Base-by-base conservation (phyloP, 805 yeast species). In the Schizosaccharomyces lindneri region DNA sequence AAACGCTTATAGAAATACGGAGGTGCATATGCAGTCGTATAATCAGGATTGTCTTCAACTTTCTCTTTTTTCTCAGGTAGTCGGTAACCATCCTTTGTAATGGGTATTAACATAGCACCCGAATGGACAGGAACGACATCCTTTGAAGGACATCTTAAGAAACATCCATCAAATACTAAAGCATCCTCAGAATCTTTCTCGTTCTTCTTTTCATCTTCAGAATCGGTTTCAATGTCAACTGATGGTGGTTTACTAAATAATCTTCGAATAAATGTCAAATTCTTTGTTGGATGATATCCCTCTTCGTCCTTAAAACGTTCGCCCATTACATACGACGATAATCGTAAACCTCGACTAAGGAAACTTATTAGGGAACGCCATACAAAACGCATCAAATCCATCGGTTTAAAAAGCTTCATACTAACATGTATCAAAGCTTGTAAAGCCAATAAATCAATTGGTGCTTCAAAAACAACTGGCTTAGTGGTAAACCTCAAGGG, bases 1-100 rank as follows among this genome's bases (percentile, higher is more conserved):
- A 87, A 76, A 63, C 96, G 76, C 1, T 67, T 41, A 61, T 81
- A 76, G 70, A 90, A 86, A 60, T 77, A 66, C 1, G 95, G 95
- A 4, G 99, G 97, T 57, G 87, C 76, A 72, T 89, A 94, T 2
- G 89, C 96, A 36, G 89, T 79, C 1, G 79, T 76, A 70, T 89
- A 87, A 1, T 71, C 70, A 62, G 74, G 73, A 32, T 74, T 72
- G 31, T 73, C 73, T 61, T 73, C 75, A 24, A 72, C 75, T 48
- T 74, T 76, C 19, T 73, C 73, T 17, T 74, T 75, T n/a, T 63
- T 65, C 21, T 69, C 70, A 32, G 73, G 73, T 59, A 84, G 70
- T 15, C 84, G 75, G 60, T 78, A 75, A 69, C 89, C 95, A 65
- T 82, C 84, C 65, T 81, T 82, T 0, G 95, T 85, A 1, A 90